phyloP scores from a whole-genome alignment of 768 basidiomycete genomes.

The Rhizopogon vinicolor region DNA sequence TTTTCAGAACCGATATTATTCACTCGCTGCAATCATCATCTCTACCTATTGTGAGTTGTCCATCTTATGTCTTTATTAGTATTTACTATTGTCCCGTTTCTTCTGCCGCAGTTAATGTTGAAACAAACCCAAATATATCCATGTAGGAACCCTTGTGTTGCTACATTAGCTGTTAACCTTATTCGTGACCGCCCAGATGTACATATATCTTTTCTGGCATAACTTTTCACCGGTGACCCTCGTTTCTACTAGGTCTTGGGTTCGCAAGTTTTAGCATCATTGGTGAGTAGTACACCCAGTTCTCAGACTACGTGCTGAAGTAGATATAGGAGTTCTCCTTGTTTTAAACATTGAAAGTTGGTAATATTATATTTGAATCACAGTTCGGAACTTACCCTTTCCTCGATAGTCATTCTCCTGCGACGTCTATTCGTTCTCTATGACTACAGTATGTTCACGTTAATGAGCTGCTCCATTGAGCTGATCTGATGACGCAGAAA shows the following conservation, averaged over 20 bases:
- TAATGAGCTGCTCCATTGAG: not conserved
- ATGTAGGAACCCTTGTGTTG: not conserved
- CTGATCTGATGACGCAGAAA: not conserved
- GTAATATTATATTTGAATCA: not conserved
- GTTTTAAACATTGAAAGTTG: not conserved
- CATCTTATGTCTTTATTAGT: not conserved
- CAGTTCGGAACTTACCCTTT: not conserved
- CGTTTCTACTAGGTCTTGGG: not conserved
- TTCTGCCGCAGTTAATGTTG: not conserved
- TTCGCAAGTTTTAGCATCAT: not conserved
- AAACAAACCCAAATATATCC: not conserved
- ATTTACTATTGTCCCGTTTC: not conserved
- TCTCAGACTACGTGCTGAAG: not conserved
- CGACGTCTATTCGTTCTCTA: conserved; percentile 1
- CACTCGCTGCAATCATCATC: not conserved
- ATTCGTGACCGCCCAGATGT: not conserved
- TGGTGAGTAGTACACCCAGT: not conserved
- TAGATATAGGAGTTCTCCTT: not conserved
- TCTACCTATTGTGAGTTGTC: not conserved
- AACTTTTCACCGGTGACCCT: not conserved
- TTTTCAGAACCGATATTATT: conserved; percentile 2
- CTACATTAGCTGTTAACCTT: not conserved
- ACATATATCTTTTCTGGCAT: not conserved
- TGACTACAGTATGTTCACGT: not conserved
- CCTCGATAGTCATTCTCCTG: conserved; percentile 1